Evolutionary conservation across 129 eudicot genomes (phyloP).

Genomic region (Flaveria robusta): DNA sequence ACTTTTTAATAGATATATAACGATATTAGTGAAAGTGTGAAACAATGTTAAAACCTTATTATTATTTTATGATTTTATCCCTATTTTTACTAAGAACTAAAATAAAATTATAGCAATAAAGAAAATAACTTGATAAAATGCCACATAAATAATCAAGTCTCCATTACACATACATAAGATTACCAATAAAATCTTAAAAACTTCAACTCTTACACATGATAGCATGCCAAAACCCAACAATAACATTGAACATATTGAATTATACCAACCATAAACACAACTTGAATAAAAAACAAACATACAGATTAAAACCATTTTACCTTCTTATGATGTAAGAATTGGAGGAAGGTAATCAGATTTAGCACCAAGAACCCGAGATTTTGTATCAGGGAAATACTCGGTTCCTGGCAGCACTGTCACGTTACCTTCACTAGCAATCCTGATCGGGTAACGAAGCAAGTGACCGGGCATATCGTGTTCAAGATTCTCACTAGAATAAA

Average conservation of each 20-base stretch:
- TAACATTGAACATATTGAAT: conserved; percentile 21
- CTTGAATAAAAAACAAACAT: neutral
- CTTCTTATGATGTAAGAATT: conserved; percentile 58
- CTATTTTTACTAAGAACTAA: neutral
- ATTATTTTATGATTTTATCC: no score
- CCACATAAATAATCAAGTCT: neutral
- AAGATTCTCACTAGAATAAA: conserved; percentile 52
- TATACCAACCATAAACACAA: conserved; percentile 22
- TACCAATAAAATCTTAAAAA: conserved; percentile 7
- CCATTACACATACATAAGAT: conserved; percentile 9
- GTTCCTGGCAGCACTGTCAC: conserved; percentile 59
- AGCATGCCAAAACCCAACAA: conserved; percentile 8
- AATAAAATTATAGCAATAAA: no score
- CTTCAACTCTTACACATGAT: conserved; percentile 2
- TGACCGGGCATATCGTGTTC: conserved; percentile 79
- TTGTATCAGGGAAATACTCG: conserved; percentile 77
- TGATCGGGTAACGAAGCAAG: conserved; percentile 70
- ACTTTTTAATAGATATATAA: no score
- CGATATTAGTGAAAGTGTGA: no score
- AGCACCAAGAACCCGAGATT: conserved; percentile 64
- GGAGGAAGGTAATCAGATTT: conserved; percentile 71
- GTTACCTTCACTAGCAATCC: conserved; percentile 51
- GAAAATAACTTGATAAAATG: neutral
- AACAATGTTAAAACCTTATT: no score
- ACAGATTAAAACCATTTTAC: neutral